Conservation (phyloP, 148 eudicot genomes). For the Silene conica region DNA sequence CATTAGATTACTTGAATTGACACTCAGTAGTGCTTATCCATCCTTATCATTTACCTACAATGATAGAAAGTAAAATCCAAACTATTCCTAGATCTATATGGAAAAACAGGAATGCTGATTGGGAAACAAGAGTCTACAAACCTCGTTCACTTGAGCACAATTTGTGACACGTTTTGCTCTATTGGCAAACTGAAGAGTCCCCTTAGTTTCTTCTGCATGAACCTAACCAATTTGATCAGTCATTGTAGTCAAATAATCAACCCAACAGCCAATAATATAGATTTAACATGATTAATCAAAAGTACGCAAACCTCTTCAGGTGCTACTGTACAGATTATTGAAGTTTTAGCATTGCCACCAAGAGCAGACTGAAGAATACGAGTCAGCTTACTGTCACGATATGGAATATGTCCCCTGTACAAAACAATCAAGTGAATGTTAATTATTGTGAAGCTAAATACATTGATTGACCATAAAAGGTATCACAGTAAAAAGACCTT, state of each 20-base stretch:
- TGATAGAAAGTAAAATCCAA: too few relatives aligned
- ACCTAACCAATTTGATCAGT: constrained; percentile 38
- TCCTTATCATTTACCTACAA: too few relatives aligned
- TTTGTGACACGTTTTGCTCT: constrained; percentile 94
- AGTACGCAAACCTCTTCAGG: constrained; percentile 70
- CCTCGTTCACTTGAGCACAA: constrained; percentile 99
- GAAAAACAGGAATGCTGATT: neutral
- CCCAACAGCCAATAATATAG: neutral
- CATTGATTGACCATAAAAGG: neutral
- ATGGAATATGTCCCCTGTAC: constrained; percentile 92
- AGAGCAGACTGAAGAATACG: constrained; percentile 98
- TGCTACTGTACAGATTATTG: constrained; percentile 92
- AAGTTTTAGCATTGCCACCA: constrained; percentile 99
- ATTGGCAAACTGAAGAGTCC: constrained; percentile 98
- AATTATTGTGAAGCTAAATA: neutral
- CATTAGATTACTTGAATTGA: too few relatives aligned
- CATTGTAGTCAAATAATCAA: constrained; percentile 13
- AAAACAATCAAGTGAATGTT: constrained; percentile 11
- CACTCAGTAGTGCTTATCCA: too few relatives aligned
- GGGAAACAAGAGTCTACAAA: constrained; percentile 22
- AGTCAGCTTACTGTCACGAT: constrained; percentile 95
- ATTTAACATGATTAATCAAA: neutral
- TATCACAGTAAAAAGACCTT: constrained; percentile 39
- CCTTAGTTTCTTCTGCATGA: constrained; percentile 92
- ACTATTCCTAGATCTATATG: neutral